phyloP scores from a whole-genome alignment of 345 rosid genomes.

The Firmiana major region DNA sequence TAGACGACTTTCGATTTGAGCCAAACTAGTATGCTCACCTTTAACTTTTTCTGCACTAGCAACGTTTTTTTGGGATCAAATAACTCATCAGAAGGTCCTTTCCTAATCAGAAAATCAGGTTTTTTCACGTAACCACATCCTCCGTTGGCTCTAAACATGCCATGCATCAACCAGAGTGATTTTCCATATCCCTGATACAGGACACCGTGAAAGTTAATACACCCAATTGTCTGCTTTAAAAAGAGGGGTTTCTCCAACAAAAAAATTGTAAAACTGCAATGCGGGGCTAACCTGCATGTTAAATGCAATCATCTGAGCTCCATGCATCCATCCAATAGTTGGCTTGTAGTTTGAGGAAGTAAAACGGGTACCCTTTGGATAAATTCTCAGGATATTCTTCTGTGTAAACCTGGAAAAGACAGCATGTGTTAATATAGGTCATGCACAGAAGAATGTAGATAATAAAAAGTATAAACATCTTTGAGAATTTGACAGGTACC shows the following conservation, averaged over 20 bases:
- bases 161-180: conserved; percentile 87
- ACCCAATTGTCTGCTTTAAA: background rate
- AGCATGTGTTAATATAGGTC: background rate
- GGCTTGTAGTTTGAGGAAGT: conserved; percentile 92
- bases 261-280: background rate
- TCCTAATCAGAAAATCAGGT: conserved; percentile 57
- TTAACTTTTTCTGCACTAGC: conserved; percentile 50
- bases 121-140: conserved; percentile 90
- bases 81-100: conserved; percentile 39
- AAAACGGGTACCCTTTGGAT: conserved; percentile 84
- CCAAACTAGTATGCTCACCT: conserved; percentile 34
- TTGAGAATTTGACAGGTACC: conserved; percentile 23
- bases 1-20: background rate
- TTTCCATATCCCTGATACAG: conserved; percentile 69
- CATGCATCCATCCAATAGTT: conserved; percentile 87
- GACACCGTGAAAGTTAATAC: background rate
- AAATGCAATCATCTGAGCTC: conserved; percentile 99
- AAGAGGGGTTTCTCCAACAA: background rate
- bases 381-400: conserved; percentile 69
- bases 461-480: background rate
- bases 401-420: conserved; percentile 67
- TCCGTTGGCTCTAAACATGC: conserved; percentile 91
- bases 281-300: conserved; percentile 74
- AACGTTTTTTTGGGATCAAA: conserved; percentile 57
- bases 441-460: conserved; percentile 1